These are phyloP conservation scores for Recurvomyces mirabilis DNA, from an alignment of 495 filamentous ascomycete species.

Conservation along the genomic window DNA sequence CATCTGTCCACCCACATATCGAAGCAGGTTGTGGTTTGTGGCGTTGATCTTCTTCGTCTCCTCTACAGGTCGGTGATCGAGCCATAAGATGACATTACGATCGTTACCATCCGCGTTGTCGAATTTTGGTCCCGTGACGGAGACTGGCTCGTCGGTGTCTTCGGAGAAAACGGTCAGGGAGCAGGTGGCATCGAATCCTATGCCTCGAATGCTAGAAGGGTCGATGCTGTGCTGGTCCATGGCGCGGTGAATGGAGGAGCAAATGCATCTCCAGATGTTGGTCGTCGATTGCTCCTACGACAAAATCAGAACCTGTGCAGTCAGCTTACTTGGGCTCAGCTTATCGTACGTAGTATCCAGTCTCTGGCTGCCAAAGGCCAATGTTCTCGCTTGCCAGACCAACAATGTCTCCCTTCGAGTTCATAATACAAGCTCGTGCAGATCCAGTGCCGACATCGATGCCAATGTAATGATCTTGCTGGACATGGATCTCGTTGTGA, in stretches of 20 bases:
- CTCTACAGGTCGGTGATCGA: constrained; percentile 80
- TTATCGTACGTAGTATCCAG: constrained; percentile 66
- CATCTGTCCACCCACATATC: constrained; percentile 95
- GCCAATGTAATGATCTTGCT: constrained; percentile 66
- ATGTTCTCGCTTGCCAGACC: constrained; percentile 85
- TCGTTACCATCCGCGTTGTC: constrained; percentile 57
- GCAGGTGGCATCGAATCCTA: constrained; percentile 96
- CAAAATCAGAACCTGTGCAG: background rate
- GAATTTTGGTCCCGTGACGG: constrained; percentile 80
- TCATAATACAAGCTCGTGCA: constrained; percentile 87
- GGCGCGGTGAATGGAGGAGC: constrained; percentile 64
- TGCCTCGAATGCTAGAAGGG: constrained; percentile 60
- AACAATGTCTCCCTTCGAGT: constrained; percentile 81
- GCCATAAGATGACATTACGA: constrained; percentile 84
- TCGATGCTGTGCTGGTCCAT: constrained; percentile 69
- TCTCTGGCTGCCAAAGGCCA: constrained; percentile 84
- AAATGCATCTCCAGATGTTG: constrained; percentile 91
- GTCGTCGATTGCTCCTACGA: constrained; percentile 88
- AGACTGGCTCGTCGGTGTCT: constrained; percentile 79
- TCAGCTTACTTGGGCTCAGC: background rate
- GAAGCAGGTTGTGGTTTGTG: constrained; percentile 81
- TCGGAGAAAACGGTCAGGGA: constrained; percentile 81
- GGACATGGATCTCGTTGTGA: constrained; percentile 43
- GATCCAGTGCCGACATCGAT: constrained; percentile 95
- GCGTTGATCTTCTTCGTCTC: constrained; percentile 87